Conservation (phyloP, 148 eudicot species). For the Salicornia ramosissima region DNA sequence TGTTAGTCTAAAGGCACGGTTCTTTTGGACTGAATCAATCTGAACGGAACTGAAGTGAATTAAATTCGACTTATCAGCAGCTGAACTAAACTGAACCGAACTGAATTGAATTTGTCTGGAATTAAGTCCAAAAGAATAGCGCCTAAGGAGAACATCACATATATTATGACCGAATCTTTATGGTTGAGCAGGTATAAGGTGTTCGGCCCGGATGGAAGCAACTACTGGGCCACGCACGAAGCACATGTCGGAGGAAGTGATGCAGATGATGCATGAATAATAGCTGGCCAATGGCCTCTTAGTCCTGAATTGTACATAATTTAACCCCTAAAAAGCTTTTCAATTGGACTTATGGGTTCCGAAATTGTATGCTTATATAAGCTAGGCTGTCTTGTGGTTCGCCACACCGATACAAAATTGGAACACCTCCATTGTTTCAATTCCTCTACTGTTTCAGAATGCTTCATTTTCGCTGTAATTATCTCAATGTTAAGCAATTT, state of each 20-base stretch:
- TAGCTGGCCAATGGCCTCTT: conserved; percentile 16
- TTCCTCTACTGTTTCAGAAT: not conserved
- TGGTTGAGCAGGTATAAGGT: conserved; percentile 62
- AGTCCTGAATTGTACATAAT: conserved; percentile 57
- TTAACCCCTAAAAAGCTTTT: conserved; percentile 22
- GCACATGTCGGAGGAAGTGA: conserved; percentile 76
- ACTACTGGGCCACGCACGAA: conserved; percentile 67
- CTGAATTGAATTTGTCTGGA: too few species aligned
- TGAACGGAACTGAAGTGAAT: too few species aligned
- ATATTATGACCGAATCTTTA: not conserved
- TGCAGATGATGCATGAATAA: conserved; percentile 45
- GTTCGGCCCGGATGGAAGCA: conserved; percentile 81
- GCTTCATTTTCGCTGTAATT: conserved; percentile 24
- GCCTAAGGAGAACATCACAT: not conserved
- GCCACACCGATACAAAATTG: conserved; percentile 23
- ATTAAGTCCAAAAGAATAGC: too few species aligned
- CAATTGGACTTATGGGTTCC: conserved; percentile 26
- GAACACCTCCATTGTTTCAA: not conserved
- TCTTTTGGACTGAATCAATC: too few species aligned
- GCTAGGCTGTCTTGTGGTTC: conserved; percentile 11
- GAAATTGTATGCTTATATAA: conserved; percentile 24
- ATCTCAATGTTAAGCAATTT: conserved; percentile 11
- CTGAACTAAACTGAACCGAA: too few species aligned
- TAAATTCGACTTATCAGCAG: too few species aligned
- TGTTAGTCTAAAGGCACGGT: too few species aligned